Conservation (phyloP, 331 rosid species). For the Quercus phellos region DNA sequence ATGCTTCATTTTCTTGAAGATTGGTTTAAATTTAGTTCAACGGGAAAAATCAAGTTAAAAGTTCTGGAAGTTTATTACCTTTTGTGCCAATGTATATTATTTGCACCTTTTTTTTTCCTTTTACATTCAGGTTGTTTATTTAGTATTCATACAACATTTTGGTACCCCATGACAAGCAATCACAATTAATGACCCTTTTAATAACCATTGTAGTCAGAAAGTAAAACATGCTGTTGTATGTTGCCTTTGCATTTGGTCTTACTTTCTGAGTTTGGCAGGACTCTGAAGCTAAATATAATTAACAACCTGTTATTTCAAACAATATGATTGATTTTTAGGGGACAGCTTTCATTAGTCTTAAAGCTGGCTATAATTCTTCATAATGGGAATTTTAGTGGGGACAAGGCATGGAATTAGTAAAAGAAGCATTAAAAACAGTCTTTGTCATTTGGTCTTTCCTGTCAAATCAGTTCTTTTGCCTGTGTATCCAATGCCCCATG, state of each 20-base stretch:
- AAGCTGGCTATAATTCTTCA: not conserved
- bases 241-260: not conserved
- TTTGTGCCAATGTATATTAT: constrained; percentile 16
- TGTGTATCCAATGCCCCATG: too few relatives aligned
- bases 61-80: not conserved
- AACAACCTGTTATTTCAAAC: not conserved
- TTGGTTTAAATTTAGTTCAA: not conserved
- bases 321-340: not conserved
- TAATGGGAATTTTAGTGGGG: not conserved
- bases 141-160: not conserved
- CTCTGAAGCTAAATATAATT: not conserved
- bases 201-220: not conserved
- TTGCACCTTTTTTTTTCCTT: not conserved
- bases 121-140: not conserved
- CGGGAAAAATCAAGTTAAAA: not conserved
- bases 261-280: not conserved
- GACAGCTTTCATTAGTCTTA: not conserved
- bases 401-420: too few relatives aligned
- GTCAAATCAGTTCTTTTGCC: too few relatives aligned
- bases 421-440: too few relatives aligned
- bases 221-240: not conserved
- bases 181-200: not conserved
- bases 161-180: not conserved
- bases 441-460: too few relatives aligned
- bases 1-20: constrained; percentile 3